Evolutionary conservation across 2,329 filamentous ascomycete species (phyloP).

Genomic region (Curvularia lunata): DNA sequence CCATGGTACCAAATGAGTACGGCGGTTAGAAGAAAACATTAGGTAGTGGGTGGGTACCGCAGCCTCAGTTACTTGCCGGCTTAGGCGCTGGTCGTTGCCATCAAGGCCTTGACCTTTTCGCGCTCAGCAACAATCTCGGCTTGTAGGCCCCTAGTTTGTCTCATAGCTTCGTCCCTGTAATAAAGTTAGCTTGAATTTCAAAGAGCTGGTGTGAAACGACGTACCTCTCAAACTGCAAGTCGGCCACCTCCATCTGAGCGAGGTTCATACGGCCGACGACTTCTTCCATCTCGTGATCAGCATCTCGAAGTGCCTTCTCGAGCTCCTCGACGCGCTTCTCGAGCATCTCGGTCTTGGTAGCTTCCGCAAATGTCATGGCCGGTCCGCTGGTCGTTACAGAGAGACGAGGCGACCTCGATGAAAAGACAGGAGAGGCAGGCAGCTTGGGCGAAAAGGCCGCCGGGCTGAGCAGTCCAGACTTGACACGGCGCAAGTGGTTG

Average conservation of each 20-base stretch:
- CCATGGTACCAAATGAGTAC: conserved; percentile 6
- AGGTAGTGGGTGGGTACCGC: conserved; percentile 25
- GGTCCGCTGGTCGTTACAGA: conserved; percentile 67
- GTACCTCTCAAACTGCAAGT: conserved; percentile 72
- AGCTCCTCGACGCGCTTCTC: conserved; percentile 82
- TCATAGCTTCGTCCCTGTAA: conserved; percentile 71
- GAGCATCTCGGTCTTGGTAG: conserved; percentile 74
- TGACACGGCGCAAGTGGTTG: conserved; percentile 76
- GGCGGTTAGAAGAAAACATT: conserved; percentile 20
- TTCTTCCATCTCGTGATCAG: conserved; percentile 82
- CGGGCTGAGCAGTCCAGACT: conserved; percentile 57
- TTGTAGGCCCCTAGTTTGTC: conserved; percentile 73
- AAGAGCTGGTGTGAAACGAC: conserved; percentile 17
- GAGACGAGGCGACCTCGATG: conserved; percentile 64
- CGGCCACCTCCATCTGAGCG: conserved; percentile 82
- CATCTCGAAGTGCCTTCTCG: conserved; percentile 77
- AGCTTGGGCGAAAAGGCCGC: conserved; percentile 63
- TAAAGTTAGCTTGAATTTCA: conserved; percentile 22
- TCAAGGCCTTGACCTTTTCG: conserved; percentile 62
- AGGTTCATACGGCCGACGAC: conserved; percentile 82
- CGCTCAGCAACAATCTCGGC: conserved; percentile 69
- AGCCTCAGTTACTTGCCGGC: conserved; percentile 11
- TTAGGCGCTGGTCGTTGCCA: conserved; percentile 36
- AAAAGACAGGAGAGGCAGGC: conserved; percentile 68
- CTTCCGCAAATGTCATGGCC: conserved; percentile 67